Evolutionary conservation across 352 stramenopile species (phyloP).

Genomic region (Aphanomyces cochlioides): DNA sequence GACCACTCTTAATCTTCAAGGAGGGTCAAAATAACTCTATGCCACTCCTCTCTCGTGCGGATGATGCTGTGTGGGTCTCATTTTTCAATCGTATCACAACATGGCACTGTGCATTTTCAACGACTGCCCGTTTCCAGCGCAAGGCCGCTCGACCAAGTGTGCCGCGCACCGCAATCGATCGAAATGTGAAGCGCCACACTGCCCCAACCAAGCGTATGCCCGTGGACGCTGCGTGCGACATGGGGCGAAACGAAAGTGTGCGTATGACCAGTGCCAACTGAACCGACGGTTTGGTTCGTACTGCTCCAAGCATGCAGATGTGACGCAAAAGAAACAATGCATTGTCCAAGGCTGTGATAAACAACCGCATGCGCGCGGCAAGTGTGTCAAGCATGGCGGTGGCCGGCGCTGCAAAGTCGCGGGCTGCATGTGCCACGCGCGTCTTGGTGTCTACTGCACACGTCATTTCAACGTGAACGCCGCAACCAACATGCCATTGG

Average conservation of each 20-base stretch:
- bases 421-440: constrained; percentile 69
- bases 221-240: neutral
- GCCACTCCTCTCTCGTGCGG: too few relatives aligned
- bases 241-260: neutral
- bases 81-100: too few relatives aligned
- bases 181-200: neutral
- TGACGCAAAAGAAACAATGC: neutral
- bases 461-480: constrained; percentile 39
- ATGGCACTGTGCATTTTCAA: too few relatives aligned
- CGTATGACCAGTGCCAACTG: neutral
- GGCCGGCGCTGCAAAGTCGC: constrained; percentile 62
- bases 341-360: constrained; percentile 45
- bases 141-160: neutral
- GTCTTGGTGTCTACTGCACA: constrained; percentile 63
- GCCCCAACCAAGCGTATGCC: constrained; percentile 5
- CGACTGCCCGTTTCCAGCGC: too few relatives aligned
- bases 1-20: too few relatives aligned
- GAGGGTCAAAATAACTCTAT: too few relatives aligned
- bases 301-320: too few relatives aligned
- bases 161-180: neutral
- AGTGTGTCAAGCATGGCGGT: constrained; percentile 71
- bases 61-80: too few relatives aligned
- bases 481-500: neutral
- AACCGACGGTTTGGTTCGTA: too few relatives aligned
- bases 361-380: constrained; percentile 66